Conservation (phyloP, 441 rosid species). For the Brassica balearica region DNA sequence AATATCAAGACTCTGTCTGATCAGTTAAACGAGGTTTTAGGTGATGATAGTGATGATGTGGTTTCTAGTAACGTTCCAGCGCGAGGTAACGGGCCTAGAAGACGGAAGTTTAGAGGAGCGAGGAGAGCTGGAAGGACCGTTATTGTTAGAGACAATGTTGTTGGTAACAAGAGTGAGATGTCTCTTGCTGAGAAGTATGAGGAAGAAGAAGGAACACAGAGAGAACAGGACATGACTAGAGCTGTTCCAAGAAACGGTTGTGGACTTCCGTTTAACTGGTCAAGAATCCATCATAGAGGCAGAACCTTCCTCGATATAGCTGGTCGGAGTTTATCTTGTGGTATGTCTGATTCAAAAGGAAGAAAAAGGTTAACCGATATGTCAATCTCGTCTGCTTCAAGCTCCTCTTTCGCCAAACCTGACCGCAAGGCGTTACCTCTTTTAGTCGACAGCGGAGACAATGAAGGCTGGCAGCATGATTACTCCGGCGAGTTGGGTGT, state of each 20-base stretch:
- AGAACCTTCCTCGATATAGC: conserved; percentile 87
- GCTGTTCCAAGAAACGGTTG: conserved; percentile 53
- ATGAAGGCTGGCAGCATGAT: conserved; percentile 82
- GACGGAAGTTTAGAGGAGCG: conserved; percentile 68
- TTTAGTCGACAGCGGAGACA: conserved; percentile 63
- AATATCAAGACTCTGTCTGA: conserved; percentile 66
- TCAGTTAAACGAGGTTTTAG: conserved; percentile 60
- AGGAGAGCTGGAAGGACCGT: conserved; percentile 51
- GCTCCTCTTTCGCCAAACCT: conserved; percentile 61
- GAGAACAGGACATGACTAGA: conserved; percentile 55
- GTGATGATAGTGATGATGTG: conserved; percentile 73
- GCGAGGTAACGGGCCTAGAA: conserved; percentile 55
- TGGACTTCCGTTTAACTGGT: conserved; percentile 97
- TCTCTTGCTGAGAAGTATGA: conserved; percentile 60
- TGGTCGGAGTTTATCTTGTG: conserved; percentile 93
- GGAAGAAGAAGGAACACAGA: conserved; percentile 50
- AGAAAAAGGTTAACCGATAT: conserved; percentile 59
- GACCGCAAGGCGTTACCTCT: conserved; percentile 76
- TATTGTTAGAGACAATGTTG: conserved; percentile 49
- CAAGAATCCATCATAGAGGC: conserved; percentile 86
- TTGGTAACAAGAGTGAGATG: conserved; percentile 67
- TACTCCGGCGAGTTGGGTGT: conserved; percentile 91
- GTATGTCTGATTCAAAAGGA: conserved; percentile 68
- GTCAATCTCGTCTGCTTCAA: conserved; percentile 65
- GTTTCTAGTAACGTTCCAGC: conserved; percentile 66